Conservation (phyloP, 306 rosid species). For the Begonia peltatifolia region DNA sequence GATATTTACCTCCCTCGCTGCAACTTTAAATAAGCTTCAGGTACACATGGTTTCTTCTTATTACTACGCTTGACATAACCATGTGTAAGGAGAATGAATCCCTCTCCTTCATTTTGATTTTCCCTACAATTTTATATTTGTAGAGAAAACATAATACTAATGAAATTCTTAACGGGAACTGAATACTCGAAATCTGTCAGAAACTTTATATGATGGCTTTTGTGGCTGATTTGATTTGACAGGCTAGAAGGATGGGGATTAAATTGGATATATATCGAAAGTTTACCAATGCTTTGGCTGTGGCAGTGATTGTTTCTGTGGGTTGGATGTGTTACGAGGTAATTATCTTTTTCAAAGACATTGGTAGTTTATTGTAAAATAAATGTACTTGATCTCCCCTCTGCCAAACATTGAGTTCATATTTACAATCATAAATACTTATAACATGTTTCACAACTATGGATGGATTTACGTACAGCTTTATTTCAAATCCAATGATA, state of each 20-base stretch:
- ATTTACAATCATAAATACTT: too few relatives aligned
- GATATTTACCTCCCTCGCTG: slow-evolving; percentile 89
- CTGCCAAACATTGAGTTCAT: too few relatives aligned
- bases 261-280: slow-evolving; percentile 87
- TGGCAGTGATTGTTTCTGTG: slow-evolving; percentile 79
- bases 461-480: slow-evolving; percentile 67
- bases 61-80: too few relatives aligned
- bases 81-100: too few relatives aligned
- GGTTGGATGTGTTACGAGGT: slow-evolving; percentile 99
- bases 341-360: slow-evolving; percentile 1
- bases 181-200: too few relatives aligned
- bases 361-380: too few relatives aligned
- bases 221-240: slow-evolving; percentile 14
- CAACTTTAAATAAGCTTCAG: slow-evolving; percentile 97
- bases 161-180: too few relatives aligned
- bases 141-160: too few relatives aligned
- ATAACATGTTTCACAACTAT: not conserved
- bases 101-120: too few relatives aligned
- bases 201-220: too few relatives aligned
- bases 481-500: slow-evolving; percentile 63
- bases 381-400: too few relatives aligned
- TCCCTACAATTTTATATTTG: too few relatives aligned
- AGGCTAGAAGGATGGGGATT: slow-evolving; percentile 82
- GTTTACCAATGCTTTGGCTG: slow-evolving; percentile 89
- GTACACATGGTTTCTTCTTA: slow-evolving; percentile 22